Evolutionary conservation across 1,284 basidiomycete species (phyloP), one percentile per base, ranked within the genome.

Genomic region (Trametes hirsuta): DNA sequence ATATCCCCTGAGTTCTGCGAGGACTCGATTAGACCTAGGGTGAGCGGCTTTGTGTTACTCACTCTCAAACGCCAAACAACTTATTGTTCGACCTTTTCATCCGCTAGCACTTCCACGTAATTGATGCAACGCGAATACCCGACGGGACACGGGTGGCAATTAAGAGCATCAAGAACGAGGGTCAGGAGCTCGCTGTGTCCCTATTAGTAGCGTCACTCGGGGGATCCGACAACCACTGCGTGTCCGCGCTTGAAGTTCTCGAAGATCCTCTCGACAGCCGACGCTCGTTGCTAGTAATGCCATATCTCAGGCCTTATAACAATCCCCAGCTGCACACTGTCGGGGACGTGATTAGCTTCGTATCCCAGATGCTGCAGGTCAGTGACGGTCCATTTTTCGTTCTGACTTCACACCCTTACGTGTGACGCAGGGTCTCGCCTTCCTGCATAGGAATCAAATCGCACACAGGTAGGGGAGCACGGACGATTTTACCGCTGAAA

Each of bases 301-400:
- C 71, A 1, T 66, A 66, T 41, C 57, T 73, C 0, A 61, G 66
- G 1, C 59, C 58, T 0, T 68, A 63, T 44, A 64, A 71, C 41
- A 35, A 63, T 21, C 71, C 71, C 0, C 39, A 48, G 12, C 67
- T 70, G 21, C 45, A 14, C 2, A 52, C 65, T 5, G 41, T 72
- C 12, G 68, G 64, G 0, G 71, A 74, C 44, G 62, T 69, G 10
- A 34, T 71, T 2, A 68, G 70, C 18, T 69, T 72, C 37, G 53
- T 69, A 0, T 39, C 59, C 2, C 72, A 72, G 42, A 67, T 65
- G 0, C 54, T 73, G 1, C 68, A 71, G 67, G 72, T 73, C 47
- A 6, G 61, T 39, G 18, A 18, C 18, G 18, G 18, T 18, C 18
- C 18, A 18, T 18, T 18, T 18, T 18, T 18, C 18, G 18, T 18